Evolutionary conservation across 2,329 filamentous ascomycete species (phyloP), one percentile per base, ranked within the genome.

Genomic region (Keithomyces neogunnii): DNA sequence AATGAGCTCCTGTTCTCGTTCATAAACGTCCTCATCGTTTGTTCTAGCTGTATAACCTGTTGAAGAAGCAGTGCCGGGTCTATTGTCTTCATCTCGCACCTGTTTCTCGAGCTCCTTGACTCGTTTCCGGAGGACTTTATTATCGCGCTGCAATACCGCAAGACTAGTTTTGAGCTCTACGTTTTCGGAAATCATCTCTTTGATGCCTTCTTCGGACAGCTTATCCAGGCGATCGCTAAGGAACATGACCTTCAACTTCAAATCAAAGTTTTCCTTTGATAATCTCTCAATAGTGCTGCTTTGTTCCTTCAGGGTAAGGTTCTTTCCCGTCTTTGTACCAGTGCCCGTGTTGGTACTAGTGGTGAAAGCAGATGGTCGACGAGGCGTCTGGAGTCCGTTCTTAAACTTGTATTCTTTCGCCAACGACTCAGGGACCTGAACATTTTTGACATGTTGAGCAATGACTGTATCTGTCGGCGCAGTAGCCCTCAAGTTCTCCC

Each of bases 181-280:
- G 61, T 96, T 99, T 68, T 96, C 92, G 44, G 89, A 90, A 60
- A 97, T 95, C 85, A 96, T 95, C 66, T 96, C 92, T 70, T 95
- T 95, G 66, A 99, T 86, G 56, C 91, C 90, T 70, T 97, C 92
- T 66, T 97, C 92, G 1, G 91, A 96, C 42, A 95, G 80, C 64
- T 92, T 93, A 68, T 95, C 90, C 26, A 99, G 73, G 2, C 92
- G 87, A 66, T 97, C 89, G 62, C 92, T 95, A 47, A 99, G 78
- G 63, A 96, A 99, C 76, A 96, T 95, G 57, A 97, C 93, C 66
- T 96, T 95, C 69, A 97, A 84, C 69, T 97, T 96, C 51, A 97
- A 73, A 65, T 96, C 92, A 65, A 97, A 99, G 58, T 99, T 99
- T 67, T 99, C 93, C 70, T 99, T 99, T 54, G 89, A 95, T 2